phyloP scores from a whole-genome alignment of 2,329 filamentous ascomycete genomes.

The Metarhizium robertsii region DNA sequence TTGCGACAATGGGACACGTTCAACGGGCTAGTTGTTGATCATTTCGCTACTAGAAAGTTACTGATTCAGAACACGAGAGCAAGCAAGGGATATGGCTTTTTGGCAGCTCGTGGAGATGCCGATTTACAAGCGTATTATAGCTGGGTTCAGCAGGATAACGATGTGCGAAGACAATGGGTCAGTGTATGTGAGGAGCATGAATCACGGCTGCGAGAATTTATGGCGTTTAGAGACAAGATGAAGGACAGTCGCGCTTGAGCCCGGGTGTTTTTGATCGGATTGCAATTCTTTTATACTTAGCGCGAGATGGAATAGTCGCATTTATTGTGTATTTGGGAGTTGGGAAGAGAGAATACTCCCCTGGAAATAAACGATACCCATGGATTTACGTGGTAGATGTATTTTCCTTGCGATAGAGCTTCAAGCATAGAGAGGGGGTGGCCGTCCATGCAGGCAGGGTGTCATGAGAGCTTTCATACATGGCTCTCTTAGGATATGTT shows the following conservation, averaged over 20 bases:
- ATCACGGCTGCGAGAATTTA: constrained; percentile 47
- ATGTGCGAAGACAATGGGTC: constrained; percentile 51
- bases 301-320: background rate
- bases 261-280: constrained; percentile 1
- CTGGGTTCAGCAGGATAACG: constrained; percentile 55
- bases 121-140: constrained; percentile 49
- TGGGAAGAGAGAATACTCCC: background rate
- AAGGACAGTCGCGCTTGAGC: constrained; percentile 6
- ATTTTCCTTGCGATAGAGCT: background rate
- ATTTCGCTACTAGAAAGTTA: constrained; percentile 43
- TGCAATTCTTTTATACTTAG: background rate
- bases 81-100: constrained; percentile 35
- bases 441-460: background rate
- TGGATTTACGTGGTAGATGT: background rate
- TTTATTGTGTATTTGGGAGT: background rate
- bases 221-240: constrained; percentile 36
- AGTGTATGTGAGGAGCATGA: constrained; percentile 52
- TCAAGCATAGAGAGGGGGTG: background rate
- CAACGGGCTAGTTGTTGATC: constrained; percentile 43
- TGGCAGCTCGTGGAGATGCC: constrained; percentile 29
- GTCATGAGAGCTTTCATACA: no score
- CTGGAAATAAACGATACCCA: background rate
- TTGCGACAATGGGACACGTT: constrained; percentile 39
- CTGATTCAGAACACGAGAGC: constrained; percentile 28
- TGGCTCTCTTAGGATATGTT: no score